Evolutionary conservation across 345 rosid genomes (phyloP), one percentile per base, ranked within the genome.

Genomic region (Lumnitzera racemosa): DNA sequence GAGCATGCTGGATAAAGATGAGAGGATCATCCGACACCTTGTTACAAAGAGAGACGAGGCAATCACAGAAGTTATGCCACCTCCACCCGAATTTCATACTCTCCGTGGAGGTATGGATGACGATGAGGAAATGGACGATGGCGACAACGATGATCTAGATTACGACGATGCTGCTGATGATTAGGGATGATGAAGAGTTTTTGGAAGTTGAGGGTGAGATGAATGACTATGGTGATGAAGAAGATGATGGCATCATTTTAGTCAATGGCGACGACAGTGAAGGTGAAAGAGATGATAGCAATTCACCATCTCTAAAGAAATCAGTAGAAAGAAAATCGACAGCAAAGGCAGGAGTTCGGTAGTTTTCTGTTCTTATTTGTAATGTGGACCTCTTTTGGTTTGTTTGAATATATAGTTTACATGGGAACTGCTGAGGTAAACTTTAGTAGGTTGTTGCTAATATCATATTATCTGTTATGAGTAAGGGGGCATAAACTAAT

Each of bases 11-110:
- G 98, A 87, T 80, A 59, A 66, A 63, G 98, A 92, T 11, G 96
- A 85, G 64, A 83, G 90, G 68, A 87, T 92, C 65, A 83, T 92
- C 53, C 81, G 98, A 47, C 96, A 89, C 80, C 87, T 92, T 15
- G 96, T 87, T 67, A 87, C 89, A 56, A 92, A 89, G 80, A 80
- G 79, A 54, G 89, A 92, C 25, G 60, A 87, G 70, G 96, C 94
- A 12, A 77, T 85, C 63, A 87, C 90, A 0, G 79, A 80, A 64
- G 86, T 83, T 65, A 81, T 88, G 48, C 91, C 91, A 24, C 96
- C 98, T 23, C 98, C 98, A 24, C 96, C 85, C 0, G 96, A 92
- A 62, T 89, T 84, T 79, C 83, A 76, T 74, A 72, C 82, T 41
- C 61, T 87, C 56, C 76, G 72, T 4, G 82, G 72, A 13, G 75